Conservation (phyloP, 345 rosid species). For the Mangifera indica region DNA sequence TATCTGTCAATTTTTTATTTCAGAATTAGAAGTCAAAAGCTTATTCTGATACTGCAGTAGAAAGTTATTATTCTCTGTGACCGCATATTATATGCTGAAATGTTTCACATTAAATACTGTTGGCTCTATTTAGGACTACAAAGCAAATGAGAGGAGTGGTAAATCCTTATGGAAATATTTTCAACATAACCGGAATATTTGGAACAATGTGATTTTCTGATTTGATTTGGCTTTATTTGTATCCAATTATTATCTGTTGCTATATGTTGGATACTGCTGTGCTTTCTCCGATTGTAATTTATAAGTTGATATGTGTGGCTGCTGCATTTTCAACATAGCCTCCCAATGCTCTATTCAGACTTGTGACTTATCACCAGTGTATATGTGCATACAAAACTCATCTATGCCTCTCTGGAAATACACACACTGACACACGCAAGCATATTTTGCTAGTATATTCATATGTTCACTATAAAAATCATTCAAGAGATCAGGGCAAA, state of each 20-base stretch:
- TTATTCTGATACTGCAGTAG: no score
- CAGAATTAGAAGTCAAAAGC: no score
- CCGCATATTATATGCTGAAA: not conserved
- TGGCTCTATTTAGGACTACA: not conserved
- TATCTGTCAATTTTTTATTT: no score
- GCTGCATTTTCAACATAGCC: not conserved
- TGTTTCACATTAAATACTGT: not conserved
- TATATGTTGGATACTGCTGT: not conserved
- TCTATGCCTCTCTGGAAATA: not conserved
- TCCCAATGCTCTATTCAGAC: not conserved
- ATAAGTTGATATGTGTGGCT: not conserved
- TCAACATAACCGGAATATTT: not conserved
- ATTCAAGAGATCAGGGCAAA: not conserved
- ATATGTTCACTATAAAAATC: conserved; percentile 7
- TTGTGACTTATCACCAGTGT: no score
- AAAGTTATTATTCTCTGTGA: not conserved
- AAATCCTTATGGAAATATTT: not conserved
- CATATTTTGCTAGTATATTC: not conserved
- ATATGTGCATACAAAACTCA: not conserved
- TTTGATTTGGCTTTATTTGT: not conserved
- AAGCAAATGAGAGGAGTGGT: not conserved
- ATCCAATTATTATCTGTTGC: not conserved
- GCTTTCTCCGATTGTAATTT: not conserved
- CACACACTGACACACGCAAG: no score
- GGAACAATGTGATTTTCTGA: not conserved